phyloP scores from a whole-genome alignment of 352 stramenopile genomes.

The Thalassiosira mediterranea region DNA sequence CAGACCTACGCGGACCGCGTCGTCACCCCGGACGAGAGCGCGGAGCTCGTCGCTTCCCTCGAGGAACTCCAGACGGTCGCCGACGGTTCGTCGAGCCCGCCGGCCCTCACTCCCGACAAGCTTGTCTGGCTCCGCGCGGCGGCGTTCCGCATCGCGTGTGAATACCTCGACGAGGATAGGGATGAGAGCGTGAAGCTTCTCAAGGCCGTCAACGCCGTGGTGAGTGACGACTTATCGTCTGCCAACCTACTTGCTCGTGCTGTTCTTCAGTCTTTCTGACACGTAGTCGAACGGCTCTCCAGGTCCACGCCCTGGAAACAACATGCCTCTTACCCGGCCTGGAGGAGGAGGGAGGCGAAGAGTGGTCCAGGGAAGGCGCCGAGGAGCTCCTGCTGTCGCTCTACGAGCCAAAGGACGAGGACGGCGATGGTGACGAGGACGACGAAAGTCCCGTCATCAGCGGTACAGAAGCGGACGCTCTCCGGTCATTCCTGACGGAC shows the following conservation, averaged over 20 bases:
- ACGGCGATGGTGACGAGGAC: slow-evolving; percentile 43
- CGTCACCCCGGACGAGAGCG: slow-evolving; percentile 53
- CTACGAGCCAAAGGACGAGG: slow-evolving; percentile 34
- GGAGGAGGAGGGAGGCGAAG: slow-evolving; percentile 28
- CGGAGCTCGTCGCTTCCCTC: slow-evolving; percentile 45
- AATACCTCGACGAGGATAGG: slow-evolving; percentile 49
- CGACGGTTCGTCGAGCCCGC: slow-evolving; percentile 10
- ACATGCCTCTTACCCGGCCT: slow-evolving; percentile 45
- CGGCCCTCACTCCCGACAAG: slow-evolving; percentile 54
- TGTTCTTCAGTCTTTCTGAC: too few species aligned
- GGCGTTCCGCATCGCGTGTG: slow-evolving; percentile 67
- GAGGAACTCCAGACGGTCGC: slow-evolving; percentile 34
- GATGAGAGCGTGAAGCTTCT: slow-evolving; percentile 59
- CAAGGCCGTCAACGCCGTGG: slow-evolving; percentile 60
- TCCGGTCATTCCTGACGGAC: slow-evolving; percentile 16
- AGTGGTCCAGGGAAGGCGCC: slow-evolving; percentile 35
- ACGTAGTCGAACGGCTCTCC: too few species aligned
- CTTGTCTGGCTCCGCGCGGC: slow-evolving; percentile 61
- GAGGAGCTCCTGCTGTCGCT: slow-evolving; percentile 38
- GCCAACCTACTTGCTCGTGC: too few species aligned
- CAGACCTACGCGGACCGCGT: slow-evolving; percentile 54
- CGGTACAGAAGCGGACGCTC: slow-evolving; percentile 3
- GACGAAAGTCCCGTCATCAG: slow-evolving; percentile 13
- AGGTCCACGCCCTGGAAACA: slow-evolving; percentile 60
- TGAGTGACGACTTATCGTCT: too few species aligned